These are phyloP conservation scores for Colletotrichum caudatum DNA, from an alignment of 2,329 filamentous ascomycete species.

Conservation along the genomic window DNA sequence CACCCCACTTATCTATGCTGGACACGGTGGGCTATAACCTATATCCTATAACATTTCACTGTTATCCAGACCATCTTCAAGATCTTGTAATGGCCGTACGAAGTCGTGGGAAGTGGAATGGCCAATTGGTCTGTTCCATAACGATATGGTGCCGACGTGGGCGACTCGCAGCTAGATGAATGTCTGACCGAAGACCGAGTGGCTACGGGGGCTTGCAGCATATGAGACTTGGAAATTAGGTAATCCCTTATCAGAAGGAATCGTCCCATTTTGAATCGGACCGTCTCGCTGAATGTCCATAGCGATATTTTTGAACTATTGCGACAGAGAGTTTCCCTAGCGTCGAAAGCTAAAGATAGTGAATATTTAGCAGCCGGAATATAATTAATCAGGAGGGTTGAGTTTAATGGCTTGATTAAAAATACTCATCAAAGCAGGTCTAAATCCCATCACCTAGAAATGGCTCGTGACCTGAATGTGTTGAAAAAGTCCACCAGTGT, in stretches of 20 bases:
- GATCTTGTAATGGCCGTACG: too few species aligned
- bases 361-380: background rate
- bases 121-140: too few species aligned
- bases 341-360: background rate
- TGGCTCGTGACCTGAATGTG: too few species aligned
- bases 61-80: too few species aligned
- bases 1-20: too few species aligned
- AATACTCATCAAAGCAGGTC: background rate
- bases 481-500: background rate
- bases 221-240: background rate
- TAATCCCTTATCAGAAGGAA: background rate
- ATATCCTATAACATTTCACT: too few species aligned
- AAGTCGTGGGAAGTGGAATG: too few species aligned
- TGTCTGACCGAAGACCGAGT: background rate
- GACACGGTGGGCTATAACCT: too few species aligned
- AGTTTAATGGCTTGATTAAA: fast-evolving
- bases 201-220: background rate
- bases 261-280: too few species aligned
- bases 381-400: background rate
- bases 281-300: background rate
- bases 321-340: background rate
- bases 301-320: background rate
- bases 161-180: background rate
- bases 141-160: background rate
- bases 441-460: background rate